Evolutionary conservation across 192 early-diverging fungal species (phyloP).

Genomic region (Martensiomyces pterosporus): DNA sequence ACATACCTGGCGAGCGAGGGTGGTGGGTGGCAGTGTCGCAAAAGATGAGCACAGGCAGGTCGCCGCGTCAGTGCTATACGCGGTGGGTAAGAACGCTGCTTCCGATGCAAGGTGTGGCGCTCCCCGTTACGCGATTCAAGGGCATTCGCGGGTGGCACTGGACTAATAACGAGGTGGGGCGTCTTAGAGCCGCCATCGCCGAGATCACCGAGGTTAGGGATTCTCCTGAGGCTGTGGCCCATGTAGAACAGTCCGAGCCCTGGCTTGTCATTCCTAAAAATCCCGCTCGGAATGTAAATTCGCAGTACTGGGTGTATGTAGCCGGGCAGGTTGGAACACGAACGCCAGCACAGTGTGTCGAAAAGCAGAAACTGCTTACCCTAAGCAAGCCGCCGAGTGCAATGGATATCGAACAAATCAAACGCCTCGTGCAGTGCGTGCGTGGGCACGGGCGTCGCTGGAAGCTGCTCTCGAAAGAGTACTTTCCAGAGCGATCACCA

Average conservation of each 20-base stretch:
- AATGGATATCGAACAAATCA: constrained; percentile 9
- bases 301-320: constrained; percentile 29
- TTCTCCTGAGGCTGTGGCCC: not conserved
- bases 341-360: constrained; percentile 27
- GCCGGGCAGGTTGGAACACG: constrained; percentile 33
- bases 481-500: constrained; percentile 15
- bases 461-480: constrained; percentile 5
- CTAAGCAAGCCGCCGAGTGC: not conserved
- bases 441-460: constrained; percentile 18
- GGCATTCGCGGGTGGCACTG: constrained; percentile 28
- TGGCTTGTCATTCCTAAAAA: constrained; percentile 23
- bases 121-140: constrained; percentile 22
- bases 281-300: not conserved
- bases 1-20: constrained; percentile 4
- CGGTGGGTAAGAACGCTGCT: constrained; percentile 32
- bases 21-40: constrained; percentile 26
- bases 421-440: constrained; percentile 18
- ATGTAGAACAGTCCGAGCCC: constrained; percentile 17
- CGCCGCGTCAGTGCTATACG: constrained; percentile 27
- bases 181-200: constrained; percentile 8
- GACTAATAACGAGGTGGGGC: constrained; percentile 11
- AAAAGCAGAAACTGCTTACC: constrained; percentile 14
- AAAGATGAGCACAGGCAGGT: constrained; percentile 19
- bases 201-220: constrained; percentile 5
- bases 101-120: constrained; percentile 21